Evolutionary conservation across 2,329 filamentous ascomycete species (phyloP).

Genomic region (Corynespora cassiicola): DNA sequence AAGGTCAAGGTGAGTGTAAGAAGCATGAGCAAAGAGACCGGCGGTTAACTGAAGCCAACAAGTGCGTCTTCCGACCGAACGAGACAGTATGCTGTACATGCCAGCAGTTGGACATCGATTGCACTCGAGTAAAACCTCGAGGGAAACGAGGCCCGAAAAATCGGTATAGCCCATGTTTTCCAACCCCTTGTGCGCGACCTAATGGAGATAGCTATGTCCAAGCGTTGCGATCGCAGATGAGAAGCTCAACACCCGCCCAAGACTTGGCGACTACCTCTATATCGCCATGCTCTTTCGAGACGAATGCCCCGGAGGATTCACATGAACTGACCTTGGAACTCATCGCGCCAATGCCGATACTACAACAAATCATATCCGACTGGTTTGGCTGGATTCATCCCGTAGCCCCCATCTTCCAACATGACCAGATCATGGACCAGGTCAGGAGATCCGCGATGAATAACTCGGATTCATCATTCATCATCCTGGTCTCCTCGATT

Average conservation of each 20-base stretch:
- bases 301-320: too few relatives aligned
- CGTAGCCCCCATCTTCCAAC: conserved; percentile 22
- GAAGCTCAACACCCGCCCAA: neutral
- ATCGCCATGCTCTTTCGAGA: too few relatives aligned
- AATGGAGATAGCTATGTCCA: conserved; percentile 4
- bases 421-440: conserved; percentile 11
- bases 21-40: neutral
- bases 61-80: conserved; percentile 13
- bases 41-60: conserved; percentile 1
- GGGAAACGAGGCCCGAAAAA: conserved; percentile 27
- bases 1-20: conserved; percentile 24
- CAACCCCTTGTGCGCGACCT: too few relatives aligned
- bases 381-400: conserved; percentile 30
- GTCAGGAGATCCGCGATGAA: too few relatives aligned
- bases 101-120: conserved; percentile 18
- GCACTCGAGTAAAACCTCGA: conserved; percentile 19
- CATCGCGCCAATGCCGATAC: conserved; percentile 13
- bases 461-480: conserved; percentile 6
- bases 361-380: conserved; percentile 19
- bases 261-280: too few relatives aligned
- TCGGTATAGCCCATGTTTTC: conserved; percentile 12
- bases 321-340: conserved; percentile 3
- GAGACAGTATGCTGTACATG: conserved; percentile 17
- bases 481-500: conserved; percentile 20
- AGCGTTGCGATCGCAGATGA: conserved; percentile 8